Evolutionary conservation across 2,329 filamentous ascomycete species (phyloP).

Genomic region (Cladorrhinum sp.): DNA sequence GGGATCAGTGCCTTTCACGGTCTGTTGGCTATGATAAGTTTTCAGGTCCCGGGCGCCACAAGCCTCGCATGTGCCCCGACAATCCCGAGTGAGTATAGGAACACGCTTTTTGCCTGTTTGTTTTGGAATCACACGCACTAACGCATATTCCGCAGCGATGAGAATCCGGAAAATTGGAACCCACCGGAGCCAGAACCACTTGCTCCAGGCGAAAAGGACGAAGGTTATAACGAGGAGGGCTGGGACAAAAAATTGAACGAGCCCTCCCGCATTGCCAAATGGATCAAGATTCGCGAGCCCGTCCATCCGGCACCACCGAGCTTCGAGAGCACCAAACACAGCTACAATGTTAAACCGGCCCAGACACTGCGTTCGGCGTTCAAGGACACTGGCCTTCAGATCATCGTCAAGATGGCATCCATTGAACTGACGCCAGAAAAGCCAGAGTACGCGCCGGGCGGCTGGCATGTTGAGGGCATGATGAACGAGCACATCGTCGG

Average conservation of each 20-base stretch:
- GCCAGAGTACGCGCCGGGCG: slow-evolving; percentile 44
- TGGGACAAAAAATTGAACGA: slow-evolving; percentile 22
- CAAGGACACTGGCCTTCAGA: slow-evolving; percentile 47
- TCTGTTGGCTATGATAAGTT: background rate
- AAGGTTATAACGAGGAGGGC: slow-evolving; percentile 18
- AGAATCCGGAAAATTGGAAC: background rate
- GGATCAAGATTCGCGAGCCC: slow-evolving; percentile 18
- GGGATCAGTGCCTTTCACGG: slow-evolving; percentile 34
- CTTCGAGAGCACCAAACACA: slow-evolving; percentile 14
- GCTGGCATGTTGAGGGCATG: slow-evolving; percentile 49
- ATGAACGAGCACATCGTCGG: slow-evolving; percentile 55
- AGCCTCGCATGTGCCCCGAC: slow-evolving; percentile 1
- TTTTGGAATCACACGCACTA: too few species aligned
- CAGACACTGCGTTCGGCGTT: slow-evolving; percentile 28
- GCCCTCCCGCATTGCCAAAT: slow-evolving; percentile 17
- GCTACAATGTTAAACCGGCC: slow-evolving; percentile 15
- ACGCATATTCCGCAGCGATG: background rate
- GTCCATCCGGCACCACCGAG: slow-evolving; percentile 17
- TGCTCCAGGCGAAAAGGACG: background rate
- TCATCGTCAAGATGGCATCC: slow-evolving; percentile 61
- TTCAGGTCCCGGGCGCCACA: background rate
- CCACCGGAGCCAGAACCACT: background rate
- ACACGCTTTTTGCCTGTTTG: too few species aligned
- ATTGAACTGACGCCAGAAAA: slow-evolving; percentile 57
- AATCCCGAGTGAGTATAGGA: too few species aligned